These are phyloP conservation scores for Rugonectria rugulosa DNA, from an alignment of 2,329 filamentous ascomycete genomes.

Conservation along the genomic window DNA sequence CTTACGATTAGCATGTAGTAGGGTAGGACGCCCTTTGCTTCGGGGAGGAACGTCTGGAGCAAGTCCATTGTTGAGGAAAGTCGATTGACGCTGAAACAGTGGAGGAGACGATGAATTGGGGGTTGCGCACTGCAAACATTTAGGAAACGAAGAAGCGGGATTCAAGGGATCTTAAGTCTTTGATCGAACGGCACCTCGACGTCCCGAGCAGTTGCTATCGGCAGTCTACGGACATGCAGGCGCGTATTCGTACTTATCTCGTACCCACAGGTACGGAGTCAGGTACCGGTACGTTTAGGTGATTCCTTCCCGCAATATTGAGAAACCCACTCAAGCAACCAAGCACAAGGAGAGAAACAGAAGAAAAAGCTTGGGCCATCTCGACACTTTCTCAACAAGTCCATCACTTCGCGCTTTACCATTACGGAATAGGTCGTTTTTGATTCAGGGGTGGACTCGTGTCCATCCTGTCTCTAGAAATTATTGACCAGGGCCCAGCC, in stretches of 20 bases:
- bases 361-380: slow-evolving; percentile 39
- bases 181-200: background rate
- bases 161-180: background rate
- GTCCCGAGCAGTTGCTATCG: background rate
- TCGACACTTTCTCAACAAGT: slow-evolving; percentile 36
- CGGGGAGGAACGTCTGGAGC: slow-evolving; percentile 54
- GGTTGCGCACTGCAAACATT: background rate
- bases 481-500: slow-evolving; percentile 17
- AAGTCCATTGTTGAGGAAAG: slow-evolving; percentile 50
- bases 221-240: slow-evolving; percentile 9
- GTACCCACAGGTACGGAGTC: no score
- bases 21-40: slow-evolving; percentile 61
- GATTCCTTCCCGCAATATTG: no score
- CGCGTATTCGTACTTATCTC: slow-evolving; percentile 24
- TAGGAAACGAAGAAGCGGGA: background rate
- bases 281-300: no score
- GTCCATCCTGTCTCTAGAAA: no score
- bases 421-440: no score
- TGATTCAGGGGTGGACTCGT: no score
- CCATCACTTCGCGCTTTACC: no score
- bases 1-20: slow-evolving; percentile 67
- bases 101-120: slow-evolving; percentile 9
- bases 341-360: no score
- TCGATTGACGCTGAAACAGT: background rate
- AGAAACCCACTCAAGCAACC: no score